Percentiles rank a stretch among this genome's conserved stretches.
These are phyloP conservation scores for Scedosporium dehoogii DNA, from an alignment of 2,329 filamentous ascomycete species.

Conservation along the genomic window DNA sequence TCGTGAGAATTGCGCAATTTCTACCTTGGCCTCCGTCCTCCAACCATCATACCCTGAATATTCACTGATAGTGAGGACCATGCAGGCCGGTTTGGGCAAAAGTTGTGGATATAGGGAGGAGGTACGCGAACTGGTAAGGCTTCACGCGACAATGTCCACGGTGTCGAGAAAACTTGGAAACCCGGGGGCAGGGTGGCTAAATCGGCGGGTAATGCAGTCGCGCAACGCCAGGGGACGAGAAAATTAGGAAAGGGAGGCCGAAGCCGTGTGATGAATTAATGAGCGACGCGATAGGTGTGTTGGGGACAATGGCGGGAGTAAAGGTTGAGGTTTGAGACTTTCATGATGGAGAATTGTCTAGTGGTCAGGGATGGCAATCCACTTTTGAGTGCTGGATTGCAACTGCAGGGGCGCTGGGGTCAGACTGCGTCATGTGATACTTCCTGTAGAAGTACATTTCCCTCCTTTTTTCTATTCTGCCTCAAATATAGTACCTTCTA, in stretches of 20 bases:
- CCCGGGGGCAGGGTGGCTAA: neutral
- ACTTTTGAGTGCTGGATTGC: neutral
- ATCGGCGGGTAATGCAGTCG: neutral
- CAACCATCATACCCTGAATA: slow-evolving; percentile 45
- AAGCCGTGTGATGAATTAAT: slow-evolving; percentile 3
- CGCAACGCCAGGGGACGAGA: neutral
- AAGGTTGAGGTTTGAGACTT: slow-evolving; percentile 12
- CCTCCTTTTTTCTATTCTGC: neutral
- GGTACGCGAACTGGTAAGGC: slow-evolving; percentile 10
- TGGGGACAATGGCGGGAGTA: neutral
- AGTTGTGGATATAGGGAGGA: neutral
- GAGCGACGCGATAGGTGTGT: slow-evolving; percentile 10
- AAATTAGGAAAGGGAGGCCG: neutral
- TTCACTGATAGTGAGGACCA: slow-evolving; percentile 8
- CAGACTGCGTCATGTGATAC: neutral
- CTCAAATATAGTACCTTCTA: neutral
- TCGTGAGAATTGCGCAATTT: slow-evolving; percentile 42
- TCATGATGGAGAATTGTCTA: slow-evolving; percentile 15
- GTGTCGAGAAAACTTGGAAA: slow-evolving; percentile 6
- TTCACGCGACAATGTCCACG: slow-evolving; percentile 29
- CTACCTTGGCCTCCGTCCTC: slow-evolving; percentile 42
- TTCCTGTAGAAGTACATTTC: neutral
- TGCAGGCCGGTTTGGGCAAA: neutral
- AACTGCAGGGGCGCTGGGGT: neutral
- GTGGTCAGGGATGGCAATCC: slow-evolving; percentile 7